Evolutionary conservation across 73 alveolate species (phyloP).

Genomic region (Blepharisma stoltei): DNA sequence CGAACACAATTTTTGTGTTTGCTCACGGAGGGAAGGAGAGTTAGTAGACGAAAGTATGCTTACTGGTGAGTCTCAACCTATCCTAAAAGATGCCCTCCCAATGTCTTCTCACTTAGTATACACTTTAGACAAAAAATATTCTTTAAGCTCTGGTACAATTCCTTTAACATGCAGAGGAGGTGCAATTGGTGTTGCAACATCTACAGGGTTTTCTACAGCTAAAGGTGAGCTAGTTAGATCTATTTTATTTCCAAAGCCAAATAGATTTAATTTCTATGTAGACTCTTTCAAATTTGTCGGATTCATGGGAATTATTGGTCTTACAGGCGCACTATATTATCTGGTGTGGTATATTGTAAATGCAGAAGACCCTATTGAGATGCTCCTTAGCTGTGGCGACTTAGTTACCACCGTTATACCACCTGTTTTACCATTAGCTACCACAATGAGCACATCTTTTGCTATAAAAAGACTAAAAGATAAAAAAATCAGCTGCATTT

Average conservation of each 20-base stretch:
- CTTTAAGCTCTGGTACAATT: constrained; percentile 25
- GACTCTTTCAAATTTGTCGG: constrained; percentile 82
- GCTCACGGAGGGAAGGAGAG: no score
- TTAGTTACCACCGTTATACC: constrained; percentile 73
- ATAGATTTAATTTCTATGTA: constrained; percentile 77
- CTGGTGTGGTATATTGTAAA: constrained; percentile 39
- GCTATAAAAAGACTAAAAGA: constrained; percentile 67
- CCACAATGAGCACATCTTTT: constrained; percentile 55
- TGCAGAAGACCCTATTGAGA: background rate
- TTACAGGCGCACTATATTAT: constrained; percentile 57
- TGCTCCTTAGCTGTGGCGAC: constrained; percentile 41
- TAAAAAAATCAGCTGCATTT: constrained; percentile 74
- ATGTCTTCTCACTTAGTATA: background rate
- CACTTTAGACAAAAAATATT: background rate
- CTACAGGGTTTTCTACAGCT: constrained; percentile 81
- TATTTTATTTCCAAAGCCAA: constrained; percentile 73
- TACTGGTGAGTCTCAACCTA: constrained; percentile 95
- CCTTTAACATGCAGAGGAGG: background rate
- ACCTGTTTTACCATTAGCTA: constrained; percentile 71
- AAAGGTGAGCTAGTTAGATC: constrained; percentile 91
- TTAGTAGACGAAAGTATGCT: constrained; percentile 93
- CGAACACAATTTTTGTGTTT: no score
- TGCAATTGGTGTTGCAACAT: constrained; percentile 11
- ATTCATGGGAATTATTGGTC: constrained; percentile 76
- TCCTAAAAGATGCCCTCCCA: constrained; percentile 76